Base-by-base conservation (phyloP, 2,329 filamentous ascomycete species). In the Alternaria rosae region DNA sequence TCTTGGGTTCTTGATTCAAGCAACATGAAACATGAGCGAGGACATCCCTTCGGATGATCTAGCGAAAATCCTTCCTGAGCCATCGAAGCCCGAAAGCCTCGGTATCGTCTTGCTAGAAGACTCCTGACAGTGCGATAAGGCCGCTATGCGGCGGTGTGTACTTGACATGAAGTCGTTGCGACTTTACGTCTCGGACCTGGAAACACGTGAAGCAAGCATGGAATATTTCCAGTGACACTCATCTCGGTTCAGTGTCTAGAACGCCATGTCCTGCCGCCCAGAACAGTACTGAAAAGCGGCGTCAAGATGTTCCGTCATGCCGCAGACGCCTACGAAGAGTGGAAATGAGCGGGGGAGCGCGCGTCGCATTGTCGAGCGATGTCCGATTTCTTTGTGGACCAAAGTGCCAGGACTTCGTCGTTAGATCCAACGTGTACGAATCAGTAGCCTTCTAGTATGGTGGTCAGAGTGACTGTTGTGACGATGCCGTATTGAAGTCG, bases 331-430 rank as follows among this genome's bases (percentile, higher is more conserved):
- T 42, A 26, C 13, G 44, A 17, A 56, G 35, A 30, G 52, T 56
- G 51, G 61, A 66, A 61, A 68, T 62, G 61, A 59, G 57, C 32
- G 50, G 21, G 35, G 58, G 56, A 38, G 38, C 21, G 13, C 26
- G 28, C 13, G 26, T 25, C 47, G 25, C 38, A 45, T 35, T 32
- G 17, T 53, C 51, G 35, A 41, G 21, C 4, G 12, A 32, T 42
- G 51, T 42, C 21, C 51, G 32, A 28, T 38, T 23, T 42, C 20
- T n/a, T 12, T 15, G 1, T 13, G 2, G 5, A 21, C 47, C 23
- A 23, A 35, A 25, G 20, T 20, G 20, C 47, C 13, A 23, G n/a
- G 35, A 25, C 17, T 11, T n/a, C 20, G 20, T 32, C 20, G 47
- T 20, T 2, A n/a, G 21, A 32, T 51, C 6, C 6, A 21, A 5